These are phyloP conservation scores for Amanita molliuscula DNA, from an alignment of 768 basidiomycete species.

Conservation along the genomic window DNA sequence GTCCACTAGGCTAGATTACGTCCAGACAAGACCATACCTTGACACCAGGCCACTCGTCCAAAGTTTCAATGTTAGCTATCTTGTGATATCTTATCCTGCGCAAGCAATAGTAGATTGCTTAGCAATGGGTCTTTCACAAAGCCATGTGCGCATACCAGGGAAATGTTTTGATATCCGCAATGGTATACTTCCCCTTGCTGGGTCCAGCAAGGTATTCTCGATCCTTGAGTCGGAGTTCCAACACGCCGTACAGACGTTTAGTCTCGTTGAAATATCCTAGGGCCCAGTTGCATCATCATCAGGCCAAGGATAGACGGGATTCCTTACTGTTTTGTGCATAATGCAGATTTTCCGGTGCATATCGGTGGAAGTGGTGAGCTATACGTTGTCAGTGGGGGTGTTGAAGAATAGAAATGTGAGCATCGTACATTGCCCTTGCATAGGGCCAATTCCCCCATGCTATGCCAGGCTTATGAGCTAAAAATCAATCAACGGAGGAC, in stretches of 20 bases:
- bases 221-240: conserved; percentile 64
- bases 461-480: conserved; percentile 14
- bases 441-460: conserved; percentile 81
- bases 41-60: conserved; percentile 57
- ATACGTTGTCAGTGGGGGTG: neutral
- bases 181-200: conserved; percentile 50
- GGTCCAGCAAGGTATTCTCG: conserved; percentile 78
- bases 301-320: neutral
- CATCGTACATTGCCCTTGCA: conserved; percentile 59
- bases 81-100: conserved; percentile 44
- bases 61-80: conserved; percentile 38
- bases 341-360: conserved; percentile 56
- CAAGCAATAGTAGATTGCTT: neutral
- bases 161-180: conserved; percentile 65
- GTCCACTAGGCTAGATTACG: neutral
- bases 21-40: conserved; percentile 17
- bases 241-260: conserved; percentile 71
- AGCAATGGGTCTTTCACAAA: neutral
- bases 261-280: conserved; percentile 74
- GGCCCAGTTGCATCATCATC: conserved; percentile 3
- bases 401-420: neutral
- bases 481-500: neutral
- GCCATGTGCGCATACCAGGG: conserved; percentile 27
- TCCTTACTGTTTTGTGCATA: conserved; percentile 55
- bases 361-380: conserved; percentile 65